These are phyloP conservation scores for Aphanomyces stellatus DNA, from an alignment of 352 stramenopile species.

Conservation along the genomic window DNA sequence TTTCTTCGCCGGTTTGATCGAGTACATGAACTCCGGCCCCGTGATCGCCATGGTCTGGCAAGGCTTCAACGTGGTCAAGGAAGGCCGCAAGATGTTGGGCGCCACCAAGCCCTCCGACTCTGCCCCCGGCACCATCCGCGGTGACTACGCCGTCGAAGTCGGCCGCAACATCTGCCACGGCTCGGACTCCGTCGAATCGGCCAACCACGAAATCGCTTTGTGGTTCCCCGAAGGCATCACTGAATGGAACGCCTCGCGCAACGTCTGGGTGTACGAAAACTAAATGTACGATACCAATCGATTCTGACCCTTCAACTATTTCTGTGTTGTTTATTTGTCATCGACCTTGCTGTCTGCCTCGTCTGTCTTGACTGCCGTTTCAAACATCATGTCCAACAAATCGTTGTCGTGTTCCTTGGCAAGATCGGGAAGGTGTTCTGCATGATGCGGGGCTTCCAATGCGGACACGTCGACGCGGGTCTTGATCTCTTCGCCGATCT, in stretches of 20 bases:
- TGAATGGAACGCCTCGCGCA: constrained; percentile 85
- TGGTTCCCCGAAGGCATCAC: constrained; percentile 96
- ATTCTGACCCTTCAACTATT: not conserved
- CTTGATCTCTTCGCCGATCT: too few relatives aligned
- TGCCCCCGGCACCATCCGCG: constrained; percentile 94
- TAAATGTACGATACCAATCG: constrained; percentile 28
- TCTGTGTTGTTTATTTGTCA: not conserved
- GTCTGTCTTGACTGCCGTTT: not conserved
- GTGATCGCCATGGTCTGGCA: constrained; percentile 94
- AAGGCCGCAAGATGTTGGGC: constrained; percentile 95
- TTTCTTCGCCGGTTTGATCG: constrained; percentile 93
- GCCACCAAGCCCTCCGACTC: constrained; percentile 94
- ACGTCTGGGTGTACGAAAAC: constrained; percentile 96
- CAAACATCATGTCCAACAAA: not conserved
- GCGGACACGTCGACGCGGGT: too few relatives aligned
- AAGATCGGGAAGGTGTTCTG: not conserved
- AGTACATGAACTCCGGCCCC: constrained; percentile 94
- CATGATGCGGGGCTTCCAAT: not conserved
- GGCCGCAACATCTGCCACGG: constrained; percentile 95
- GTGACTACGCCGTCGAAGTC: constrained; percentile 93
- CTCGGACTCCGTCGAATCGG: constrained; percentile 95
- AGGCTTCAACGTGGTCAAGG: constrained; percentile 88
- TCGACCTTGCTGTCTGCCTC: not conserved
- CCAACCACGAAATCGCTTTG: constrained; percentile 95
- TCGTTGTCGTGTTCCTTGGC: not conserved